Evolutionary conservation across 2,329 filamentous ascomycete genomes (phyloP), one percentile per base, ranked within the genome.

Genomic region (Neofusicoccum kwambonambiense): DNA sequence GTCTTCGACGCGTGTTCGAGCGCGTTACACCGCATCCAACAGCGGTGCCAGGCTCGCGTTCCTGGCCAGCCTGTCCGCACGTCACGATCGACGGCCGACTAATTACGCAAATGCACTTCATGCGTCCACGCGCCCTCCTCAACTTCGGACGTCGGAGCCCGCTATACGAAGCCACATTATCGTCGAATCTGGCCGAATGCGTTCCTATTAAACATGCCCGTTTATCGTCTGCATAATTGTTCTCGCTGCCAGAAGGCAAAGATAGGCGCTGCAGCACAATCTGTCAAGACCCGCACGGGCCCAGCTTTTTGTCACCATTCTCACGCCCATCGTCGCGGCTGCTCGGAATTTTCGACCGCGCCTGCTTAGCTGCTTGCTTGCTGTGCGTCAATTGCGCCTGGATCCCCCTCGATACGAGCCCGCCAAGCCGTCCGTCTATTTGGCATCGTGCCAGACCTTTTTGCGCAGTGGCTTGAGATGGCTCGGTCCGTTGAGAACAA

Each of bases 151-250:
- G 56, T 60, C 56, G 31, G 41, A 31, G 22, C 42, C 42, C 22
- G 56, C 56, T 60, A 60, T 60, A 60, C 56, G 42, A 60, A 60
- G 56, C 56, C 56, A 60, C 56, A 47, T 60, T 47, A 47, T 60
- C 56, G 42, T 60, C 11, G 42, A 6, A 45, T 47, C 7, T 45
- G 56, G 41, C 56, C 56, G 56, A 4, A 47, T 49, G 27, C 42
- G 54, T 58, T 15, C 27, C 22, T 37, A 11, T n/a, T 37, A 49
- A 35, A 45, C 39, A 19, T 15, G 15, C 8, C 39, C 27, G 41
- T 58, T 44, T 15, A 19, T 41, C 39, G 9, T 22, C 17, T 37
- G 37, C 52, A 57, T 57, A 12, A 34, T 44, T 54, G 9, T 39
- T 39, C 17, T 19, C 34, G 50, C 34, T 13, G n/a, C 34, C 50